A percentile compares a stretch with the other conserved stretches of the same genome.
Evolutionary conservation across 208 protist genomes (phyloP).

Genomic region (Crithidia brevicula): DNA sequence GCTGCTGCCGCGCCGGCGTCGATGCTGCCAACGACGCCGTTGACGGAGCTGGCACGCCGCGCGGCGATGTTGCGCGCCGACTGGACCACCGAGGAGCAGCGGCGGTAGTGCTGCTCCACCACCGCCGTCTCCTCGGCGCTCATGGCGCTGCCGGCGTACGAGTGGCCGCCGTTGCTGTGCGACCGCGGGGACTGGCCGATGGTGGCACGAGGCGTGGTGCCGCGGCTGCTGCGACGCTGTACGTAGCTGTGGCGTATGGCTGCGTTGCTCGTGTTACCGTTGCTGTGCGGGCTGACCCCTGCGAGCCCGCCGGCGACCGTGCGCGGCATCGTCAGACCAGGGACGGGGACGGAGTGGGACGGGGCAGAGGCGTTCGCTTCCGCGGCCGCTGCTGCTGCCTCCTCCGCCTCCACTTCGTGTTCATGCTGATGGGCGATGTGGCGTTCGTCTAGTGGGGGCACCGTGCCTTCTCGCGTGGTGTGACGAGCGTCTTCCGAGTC

Average conservation of each 20-base stretch:
- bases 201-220: slow-evolving; percentile 12
- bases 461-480: slow-evolving; percentile 14
- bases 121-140: slow-evolving; percentile 14
- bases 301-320: neutral
- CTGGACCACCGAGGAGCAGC: slow-evolving; percentile 45
- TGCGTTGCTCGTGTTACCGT: neutral
- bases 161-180: slow-evolving; percentile 21
- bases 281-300: slow-evolving; percentile 7
- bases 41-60: slow-evolving; percentile 43
- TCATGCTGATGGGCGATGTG: slow-evolving; percentile 1
- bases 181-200: slow-evolving; percentile 13
- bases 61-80: slow-evolving; percentile 39
- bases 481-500: neutral
- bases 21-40: slow-evolving; percentile 24
- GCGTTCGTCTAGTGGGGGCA: slow-evolving; percentile 13
- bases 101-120: slow-evolving; percentile 28
- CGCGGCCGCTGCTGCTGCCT: neutral
- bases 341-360: neutral
- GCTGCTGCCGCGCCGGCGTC: neutral
- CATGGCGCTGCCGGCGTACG: slow-evolving; percentile 10
- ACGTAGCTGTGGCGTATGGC: neutral
- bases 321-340: slow-evolving; percentile 13
- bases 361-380: slow-evolving; percentile 5
- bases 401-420: slow-evolving; percentile 13
- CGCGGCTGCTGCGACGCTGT: slow-evolving; percentile 6